Conservation (phyloP, 805 yeast species). For the Clavispora phyllophila region DNA sequence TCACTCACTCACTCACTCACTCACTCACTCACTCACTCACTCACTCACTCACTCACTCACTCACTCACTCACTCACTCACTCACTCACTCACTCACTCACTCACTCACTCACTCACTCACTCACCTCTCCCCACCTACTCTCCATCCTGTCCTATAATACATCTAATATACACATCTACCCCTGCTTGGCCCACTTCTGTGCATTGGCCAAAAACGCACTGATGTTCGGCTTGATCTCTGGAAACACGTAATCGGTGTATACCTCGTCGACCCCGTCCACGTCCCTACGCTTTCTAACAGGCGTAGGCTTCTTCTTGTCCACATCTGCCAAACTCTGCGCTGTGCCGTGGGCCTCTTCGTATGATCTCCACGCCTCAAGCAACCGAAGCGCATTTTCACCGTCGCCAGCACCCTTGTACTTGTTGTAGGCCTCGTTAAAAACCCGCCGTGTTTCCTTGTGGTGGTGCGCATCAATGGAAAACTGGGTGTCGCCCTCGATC, state of each 20-base stretch:
- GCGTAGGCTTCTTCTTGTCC: slow-evolving; percentile 47
- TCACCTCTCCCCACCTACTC: too few species aligned
- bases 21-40: too few species aligned
- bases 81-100: too few species aligned
- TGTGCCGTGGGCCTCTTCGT: slow-evolving; percentile 62
- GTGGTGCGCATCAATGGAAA: slow-evolving; percentile 48
- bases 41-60: too few species aligned
- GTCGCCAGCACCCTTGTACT: slow-evolving; percentile 33
- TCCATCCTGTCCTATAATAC: too few species aligned
- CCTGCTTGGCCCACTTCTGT: slow-evolving; percentile 26
- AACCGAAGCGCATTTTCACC: slow-evolving; percentile 47
- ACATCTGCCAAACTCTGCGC: slow-evolving; percentile 31
- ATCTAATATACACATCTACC: too few species aligned
- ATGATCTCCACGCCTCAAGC: slow-evolving; percentile 57
- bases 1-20: too few species aligned
- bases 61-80: too few species aligned
- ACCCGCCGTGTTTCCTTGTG: slow-evolving; percentile 46
- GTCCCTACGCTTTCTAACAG: slow-evolving; percentile 41
- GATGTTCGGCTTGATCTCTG: slow-evolving; percentile 49
- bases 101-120: too few species aligned
- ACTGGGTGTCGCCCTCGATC: slow-evolving; percentile 45
- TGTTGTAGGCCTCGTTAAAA: slow-evolving; percentile 49
- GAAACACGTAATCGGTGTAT: slow-evolving; percentile 57
- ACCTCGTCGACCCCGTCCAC: slow-evolving; percentile 50
- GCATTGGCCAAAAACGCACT: slow-evolving; percentile 40